Conservation (phyloP, 352 stramenopile species). For the Elongisporangium senticosum region DNA sequence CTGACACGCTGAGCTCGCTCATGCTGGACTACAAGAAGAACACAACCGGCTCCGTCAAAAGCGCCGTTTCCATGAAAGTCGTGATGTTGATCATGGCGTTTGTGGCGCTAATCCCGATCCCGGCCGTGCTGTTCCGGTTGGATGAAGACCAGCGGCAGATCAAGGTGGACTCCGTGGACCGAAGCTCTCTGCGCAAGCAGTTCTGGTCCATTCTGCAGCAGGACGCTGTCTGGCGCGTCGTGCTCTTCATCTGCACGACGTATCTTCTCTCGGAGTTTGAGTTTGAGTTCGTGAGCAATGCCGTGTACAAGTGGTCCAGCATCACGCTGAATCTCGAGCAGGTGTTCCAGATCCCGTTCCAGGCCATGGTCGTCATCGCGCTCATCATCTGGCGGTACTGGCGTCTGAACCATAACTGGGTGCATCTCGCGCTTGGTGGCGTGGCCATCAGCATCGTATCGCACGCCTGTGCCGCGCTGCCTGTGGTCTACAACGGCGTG, state of each 20-base stretch:
- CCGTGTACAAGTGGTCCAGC: constrained; percentile 43
- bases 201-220: constrained; percentile 75
- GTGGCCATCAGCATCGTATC: constrained; percentile 25
- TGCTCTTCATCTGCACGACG: constrained; percentile 58
- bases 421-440: constrained; percentile 40
- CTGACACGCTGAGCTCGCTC: constrained; percentile 29
- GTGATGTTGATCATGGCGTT: constrained; percentile 66
- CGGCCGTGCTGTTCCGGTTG: constrained; percentile 52
- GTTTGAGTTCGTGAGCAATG: constrained; percentile 49
- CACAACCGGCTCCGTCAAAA: constrained; percentile 24
- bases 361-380: constrained; percentile 36
- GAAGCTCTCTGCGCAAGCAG: constrained; percentile 47
- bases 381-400: constrained; percentile 48
- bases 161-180: constrained; percentile 64
- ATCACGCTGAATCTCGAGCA: constrained; percentile 32
- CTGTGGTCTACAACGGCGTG: constrained; percentile 43
- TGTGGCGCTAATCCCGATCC: constrained; percentile 57
- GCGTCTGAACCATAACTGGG: constrained; percentile 73
- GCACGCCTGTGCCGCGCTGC: constrained; percentile 13
- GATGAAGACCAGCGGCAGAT: constrained; percentile 69
- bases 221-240: constrained; percentile 66
- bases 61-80: constrained; percentile 56
- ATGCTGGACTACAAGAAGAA: constrained; percentile 33
- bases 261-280: constrained; percentile 59
- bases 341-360: constrained; percentile 34